Base-by-base conservation (phyloP, 1,139 yeast species). In the Yamadazyma diddensiae region DNA sequence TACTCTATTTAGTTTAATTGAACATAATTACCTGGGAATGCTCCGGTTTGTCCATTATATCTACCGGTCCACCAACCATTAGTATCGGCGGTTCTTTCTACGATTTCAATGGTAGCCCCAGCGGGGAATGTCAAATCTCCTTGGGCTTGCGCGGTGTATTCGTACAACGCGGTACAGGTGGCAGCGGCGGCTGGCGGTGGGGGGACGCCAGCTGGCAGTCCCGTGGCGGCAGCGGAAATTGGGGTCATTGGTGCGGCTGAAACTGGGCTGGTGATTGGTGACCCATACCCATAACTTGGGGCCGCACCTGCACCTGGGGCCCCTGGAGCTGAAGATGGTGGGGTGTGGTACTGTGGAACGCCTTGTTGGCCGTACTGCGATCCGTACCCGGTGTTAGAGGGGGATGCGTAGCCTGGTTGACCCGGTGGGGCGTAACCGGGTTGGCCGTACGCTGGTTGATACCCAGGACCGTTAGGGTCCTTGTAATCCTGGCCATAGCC, bases 31-130 rank as follows among this genome's bases (percentile, higher is more conserved):
- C 97, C 97, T 4, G 98, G 98, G 68, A 92, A 92, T 6, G 81
- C 85, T 34, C 98, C 98, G 35, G 81, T 79, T 41, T 72, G 82
- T 8, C 97, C 97, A 49, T 88, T 86, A 46, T 76, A 66, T 34
- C 71, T 66, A n/a, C 98, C 98, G 1, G 95, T 86, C 98, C 98
- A 92, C 98, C 98, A 92, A 3, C 95, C 97, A 50, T 87, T 87
- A 34, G 80, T 72, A 53, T 88, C 96, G 0, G 77, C 71, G 2
- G 95, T 82, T 49, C 85, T 79, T 53, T 87, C 86, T 5, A 88
- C 74, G 37, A 92, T 70, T 49, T 86, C 88, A 47, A 92, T 88
- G 22, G 79, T 73, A 6, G 92, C 86, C 14, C 97, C 97, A 0
- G 95, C 95, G 23, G 80, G 74, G 63, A 92, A 84, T 12, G 83